Base-by-base conservation (phyloP, 2,329 filamentous ascomycete genomes). In the Penicillium freii region DNA sequence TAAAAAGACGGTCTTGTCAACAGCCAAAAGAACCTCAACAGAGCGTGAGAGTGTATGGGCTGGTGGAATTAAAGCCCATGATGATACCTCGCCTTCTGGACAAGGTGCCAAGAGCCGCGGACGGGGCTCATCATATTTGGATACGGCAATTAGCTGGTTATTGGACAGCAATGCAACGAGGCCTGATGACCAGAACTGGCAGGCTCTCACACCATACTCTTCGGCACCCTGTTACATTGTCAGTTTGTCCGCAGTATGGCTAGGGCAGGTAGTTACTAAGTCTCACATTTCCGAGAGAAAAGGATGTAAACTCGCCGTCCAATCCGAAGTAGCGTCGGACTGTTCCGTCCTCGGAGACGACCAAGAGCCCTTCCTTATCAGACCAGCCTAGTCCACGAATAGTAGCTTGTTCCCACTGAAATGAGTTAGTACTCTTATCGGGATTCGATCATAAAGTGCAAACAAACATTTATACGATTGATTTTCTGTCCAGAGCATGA, bases 331-430 rank as follows among this genome's bases (percentile, higher is more conserved):
- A 97, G 73, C 91, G 94, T 59, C 92, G 84, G 43, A 97, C 93
- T 1, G 87, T 93, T 25, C 94, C 94, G 70, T 99, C 93, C 52
- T 89, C 85, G 10, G 92, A 91, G 51, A 97, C 87, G 0, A 97
- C 89, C 4, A 99, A 80, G 46, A 99, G 82, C 71, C 90, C 89
- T 80, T 99, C 94, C 63, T 97, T 91, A 69, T 96, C 93, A 21
- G 92, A 96, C 94, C 94, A 99, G 34, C 94, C 94, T 21, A 99
- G 82, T 2, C 91, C 92, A 73, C 88, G 89, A 70, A 99, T 90
- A 3, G 87, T 81, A 45, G 91, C 91, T 76, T 92, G 91, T 68
- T 97, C 93, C 92, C 93, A 97, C 72, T 89, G 21, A 57, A 39
- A 19, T 27, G n/a, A 38, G 43, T 67, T 57, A 64, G 57, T 46